Base-by-base conservation (phyloP, 2,329 filamentous ascomycete species). In the Venturia oleaginea region DNA sequence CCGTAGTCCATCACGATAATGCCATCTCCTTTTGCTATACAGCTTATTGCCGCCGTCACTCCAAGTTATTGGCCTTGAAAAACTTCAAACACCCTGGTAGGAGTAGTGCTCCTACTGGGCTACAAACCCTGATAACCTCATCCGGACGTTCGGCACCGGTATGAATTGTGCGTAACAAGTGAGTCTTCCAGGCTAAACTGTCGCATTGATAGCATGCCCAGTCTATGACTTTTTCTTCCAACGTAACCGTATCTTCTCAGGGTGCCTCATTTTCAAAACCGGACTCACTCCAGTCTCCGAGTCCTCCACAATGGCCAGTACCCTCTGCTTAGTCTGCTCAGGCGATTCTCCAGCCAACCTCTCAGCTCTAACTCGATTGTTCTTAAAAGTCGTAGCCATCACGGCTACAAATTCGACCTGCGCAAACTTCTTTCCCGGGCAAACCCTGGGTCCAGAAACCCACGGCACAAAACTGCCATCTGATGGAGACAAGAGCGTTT, bases 341-440 rank as follows among this genome's bases (percentile, higher is more conserved):
- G 13, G 2, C 8, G 43, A 55, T 30, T 63, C 61, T 3, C 27
- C 59, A 10, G 2, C 40, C 27, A 63, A 32, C 11, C 24, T 30
- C 15, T 38, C 59, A 30, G 30, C 54, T 24, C 34, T 40, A n/a
- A 65, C 59, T 32, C 59, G 22, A 27, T 24, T 19, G n/a, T 30
- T 55, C 59, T 37, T 62, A 24, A 65, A 55, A 5, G 34, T 46
- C n/a, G 59, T 63, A 1, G 43, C 37, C 10, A 65, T 59, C 11
- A 48, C 43, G 2, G 57, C 60, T 32, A 64, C 61, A 59, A 64
- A 63, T 37, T 65, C 64, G 8, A 65, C 64, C 61, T 64, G 61
- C 13, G 61, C 61, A 27, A 65, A 59, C 30, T 65, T 65, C 40
- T 34, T 63, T 17, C 64, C 64, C 6, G 61, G 64, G 37, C 64